Conservation (phyloP, 805 yeast species). For the Ogataea allantospora region DNA sequence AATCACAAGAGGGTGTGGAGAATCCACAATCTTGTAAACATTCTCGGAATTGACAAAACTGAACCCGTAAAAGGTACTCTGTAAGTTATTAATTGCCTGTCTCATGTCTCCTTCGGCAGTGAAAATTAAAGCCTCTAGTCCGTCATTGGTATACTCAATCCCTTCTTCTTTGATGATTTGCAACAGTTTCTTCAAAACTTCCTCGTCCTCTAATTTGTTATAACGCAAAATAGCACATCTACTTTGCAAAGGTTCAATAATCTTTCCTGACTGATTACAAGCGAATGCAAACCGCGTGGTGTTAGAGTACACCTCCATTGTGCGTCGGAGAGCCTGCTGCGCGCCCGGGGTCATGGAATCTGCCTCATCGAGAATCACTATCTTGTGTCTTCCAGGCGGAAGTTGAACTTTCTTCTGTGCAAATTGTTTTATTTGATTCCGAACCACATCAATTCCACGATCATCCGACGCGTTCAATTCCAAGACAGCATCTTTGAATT, state of each 20-base stretch:
- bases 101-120: conserved; percentile 99
- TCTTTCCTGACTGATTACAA: conserved; percentile 90
- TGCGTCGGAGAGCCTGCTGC: conserved; percentile 89
- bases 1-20: conserved; percentile 90
- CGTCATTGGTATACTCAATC: conserved; percentile 82
- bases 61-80: conserved; percentile 92
- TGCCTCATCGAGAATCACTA: conserved; percentile 91
- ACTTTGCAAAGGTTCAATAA: conserved; percentile 94
- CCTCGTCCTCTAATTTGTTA: conserved; percentile 76
- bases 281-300: conserved; percentile 98
- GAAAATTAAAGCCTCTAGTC: conserved; percentile 87
- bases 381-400: conserved; percentile 89
- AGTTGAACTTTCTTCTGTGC: conserved; percentile 90
- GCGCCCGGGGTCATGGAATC: conserved; percentile 98
- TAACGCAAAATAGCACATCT: conserved; percentile 94
- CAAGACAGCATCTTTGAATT: conserved; percentile 70
- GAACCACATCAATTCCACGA: conserved; percentile 94
- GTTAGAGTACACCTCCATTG: conserved; percentile 94
- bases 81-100: conserved; percentile 92
- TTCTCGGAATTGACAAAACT: conserved; percentile 87
- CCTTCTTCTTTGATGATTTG: conserved; percentile 68
- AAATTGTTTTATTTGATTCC: conserved; percentile 91
- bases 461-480: conserved; percentile 97
- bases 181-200: conserved; percentile 72
- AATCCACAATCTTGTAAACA: conserved; percentile 92